phyloP scores from a whole-genome alignment of 1,139 yeast species.

The Lodderomyces margitis region DNA sequence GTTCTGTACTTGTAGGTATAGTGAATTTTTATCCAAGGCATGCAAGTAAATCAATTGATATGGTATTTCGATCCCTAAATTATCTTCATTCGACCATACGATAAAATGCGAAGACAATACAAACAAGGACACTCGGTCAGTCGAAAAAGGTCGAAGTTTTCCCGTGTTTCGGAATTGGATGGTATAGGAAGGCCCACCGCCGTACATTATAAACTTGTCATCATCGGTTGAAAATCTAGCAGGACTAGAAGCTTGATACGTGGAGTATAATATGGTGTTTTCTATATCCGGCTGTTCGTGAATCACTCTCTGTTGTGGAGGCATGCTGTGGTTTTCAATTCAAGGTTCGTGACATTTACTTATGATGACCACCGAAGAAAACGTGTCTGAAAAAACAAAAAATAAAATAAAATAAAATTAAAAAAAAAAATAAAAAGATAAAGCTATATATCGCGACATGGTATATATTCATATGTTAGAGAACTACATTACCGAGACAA shows the following conservation, averaged over 20 bases:
- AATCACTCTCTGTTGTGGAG: conserved; percentile 21
- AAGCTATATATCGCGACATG: neutral
- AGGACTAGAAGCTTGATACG: conserved; percentile 41
- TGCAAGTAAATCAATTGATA: conserved; percentile 40
- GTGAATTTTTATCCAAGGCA: conserved; percentile 29
- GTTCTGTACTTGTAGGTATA: conserved; percentile 25
- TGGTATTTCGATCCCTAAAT: conserved; percentile 38
- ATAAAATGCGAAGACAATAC: conserved; percentile 40
- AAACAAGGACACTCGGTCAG: conserved; percentile 24
- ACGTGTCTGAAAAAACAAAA: too few relatives aligned
- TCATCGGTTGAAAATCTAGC: conserved; percentile 33
- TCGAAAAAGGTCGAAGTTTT: conserved; percentile 2
- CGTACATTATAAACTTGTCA: conserved; percentile 44
- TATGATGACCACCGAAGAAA: too few relatives aligned
- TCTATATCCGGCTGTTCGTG: conserved; percentile 41
- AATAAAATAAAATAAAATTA: neutral
- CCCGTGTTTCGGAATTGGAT: neutral
- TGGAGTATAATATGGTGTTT: conserved; percentile 36
- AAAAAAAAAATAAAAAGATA: neutral
- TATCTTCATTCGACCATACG: conserved; percentile 32
- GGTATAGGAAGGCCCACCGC: conserved; percentile 25
- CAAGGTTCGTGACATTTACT: neutral
- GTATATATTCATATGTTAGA: neutral
- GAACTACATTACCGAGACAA: conserved; percentile 25
- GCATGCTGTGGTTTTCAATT: conserved; percentile 11